Evolutionary conservation across 129 eudicot species (phyloP).

Genomic region (Dittrichia graveolens): DNA sequence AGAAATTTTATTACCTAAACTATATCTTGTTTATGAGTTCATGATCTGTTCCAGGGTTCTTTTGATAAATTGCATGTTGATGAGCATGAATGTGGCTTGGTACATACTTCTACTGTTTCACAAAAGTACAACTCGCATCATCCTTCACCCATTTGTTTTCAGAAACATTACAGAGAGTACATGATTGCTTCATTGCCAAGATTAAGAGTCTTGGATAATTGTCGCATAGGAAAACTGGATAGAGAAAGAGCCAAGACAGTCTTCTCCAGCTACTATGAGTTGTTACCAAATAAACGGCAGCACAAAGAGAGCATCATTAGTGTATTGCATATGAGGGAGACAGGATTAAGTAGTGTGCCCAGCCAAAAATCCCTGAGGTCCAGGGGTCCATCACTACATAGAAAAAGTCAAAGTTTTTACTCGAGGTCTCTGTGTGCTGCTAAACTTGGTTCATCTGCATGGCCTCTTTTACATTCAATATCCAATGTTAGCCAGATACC

Average conservation of each 20-base stretch:
- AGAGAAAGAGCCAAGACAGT: constrained; percentile 49
- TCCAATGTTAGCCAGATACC: constrained; percentile 40
- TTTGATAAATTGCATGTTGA: constrained; percentile 35
- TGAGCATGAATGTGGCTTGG: constrained; percentile 32
- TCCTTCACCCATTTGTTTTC: constrained; percentile 69
- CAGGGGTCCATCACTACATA: constrained; percentile 37
- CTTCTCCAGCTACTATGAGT: constrained; percentile 62
- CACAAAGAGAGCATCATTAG: constrained; percentile 57
- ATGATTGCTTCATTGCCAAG: constrained; percentile 51
- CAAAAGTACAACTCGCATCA: constrained; percentile 47
- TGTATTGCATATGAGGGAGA: constrained; percentile 67
- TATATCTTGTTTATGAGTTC: neutral
- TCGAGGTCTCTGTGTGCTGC: constrained; percentile 79
- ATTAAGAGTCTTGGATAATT: constrained; percentile 51
- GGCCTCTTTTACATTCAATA: constrained; percentile 57
- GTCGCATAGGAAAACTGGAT: constrained; percentile 44
- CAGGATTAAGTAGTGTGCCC: constrained; percentile 42
- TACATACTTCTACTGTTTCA: constrained; percentile 28
- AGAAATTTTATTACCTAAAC: neutral
- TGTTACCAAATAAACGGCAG: constrained; percentile 62
- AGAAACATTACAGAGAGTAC: constrained; percentile 58
- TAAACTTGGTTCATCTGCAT: constrained; percentile 60
- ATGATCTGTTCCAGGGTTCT: constrained; percentile 42
- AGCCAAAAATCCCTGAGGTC: constrained; percentile 32
- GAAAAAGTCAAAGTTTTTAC: constrained; percentile 50